Base-by-base conservation (phyloP, 106 monocot genomes). In the Platanthera guangdongensis region DNA sequence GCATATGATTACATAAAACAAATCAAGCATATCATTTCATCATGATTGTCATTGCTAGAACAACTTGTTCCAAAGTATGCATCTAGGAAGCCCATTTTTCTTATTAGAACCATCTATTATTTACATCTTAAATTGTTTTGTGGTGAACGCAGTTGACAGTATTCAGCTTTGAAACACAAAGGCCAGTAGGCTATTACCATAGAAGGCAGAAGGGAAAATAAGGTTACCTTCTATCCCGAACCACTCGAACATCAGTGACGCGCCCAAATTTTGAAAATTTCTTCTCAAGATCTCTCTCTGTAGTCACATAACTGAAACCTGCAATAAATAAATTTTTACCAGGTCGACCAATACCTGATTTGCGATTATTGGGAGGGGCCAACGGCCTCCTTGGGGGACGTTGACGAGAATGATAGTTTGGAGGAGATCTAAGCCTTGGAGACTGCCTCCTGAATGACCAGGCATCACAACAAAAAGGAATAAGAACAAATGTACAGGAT, bases 261-360 rank as follows among this genome's bases (percentile, higher is more conserved):
- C 83, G 83, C 9, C 90, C 90, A 83, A 79, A 90, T 75, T 80
- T 83, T 9, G 85, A 81, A 73, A 90, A 90, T 71, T 90, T 90
- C 80, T 77, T 90, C 74, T 90, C 90, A 71, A 90, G 78, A 82
- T 90, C 90, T 83, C 83, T 83, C 78, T 87, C 90, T 54, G 84
- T 90, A 54, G 84, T 87, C 47, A 72, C 78, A 80, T 82, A 84
- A 73, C 89, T 90, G 76, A 87, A 86, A 25, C 89, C 89, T 75
- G 86, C 86, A 84, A 86, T 79, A 84, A 86, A 90, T 54, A 90
- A 83, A 75, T 86, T 86, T 48, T 68, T 82, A 59, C 86, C 86
- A 77, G 89, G 86, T 77, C 65, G 81, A 71, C 89, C 84, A 19
- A 84, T 48, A 39, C 89, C 89, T 52, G 83, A 86, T 21, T 80